Percentiles rank a stretch among this genome's conserved stretches.
These are phyloP conservation scores for Boletus vermiculosoides DNA, from an alignment of 768 basidiomycete species.

Conservation along the genomic window DNA sequence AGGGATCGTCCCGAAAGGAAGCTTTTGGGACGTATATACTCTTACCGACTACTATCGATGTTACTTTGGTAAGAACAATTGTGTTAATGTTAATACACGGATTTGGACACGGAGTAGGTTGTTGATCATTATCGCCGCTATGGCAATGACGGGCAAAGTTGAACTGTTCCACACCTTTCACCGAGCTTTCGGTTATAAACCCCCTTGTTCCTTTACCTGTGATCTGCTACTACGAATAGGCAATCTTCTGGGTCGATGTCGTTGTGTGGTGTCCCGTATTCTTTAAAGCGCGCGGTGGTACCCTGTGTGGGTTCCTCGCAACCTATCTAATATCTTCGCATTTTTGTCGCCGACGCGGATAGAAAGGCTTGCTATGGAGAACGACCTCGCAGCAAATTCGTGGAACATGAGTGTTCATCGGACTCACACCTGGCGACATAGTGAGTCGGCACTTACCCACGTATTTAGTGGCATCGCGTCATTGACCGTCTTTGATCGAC, in stretches of 20 bases:
- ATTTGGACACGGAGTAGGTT: background rate
- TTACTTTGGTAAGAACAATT: background rate
- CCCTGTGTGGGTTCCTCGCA: background rate
- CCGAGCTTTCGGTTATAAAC: background rate
- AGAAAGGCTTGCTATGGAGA: background rate
- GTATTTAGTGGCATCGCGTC: background rate
- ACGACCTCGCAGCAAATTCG: background rate
- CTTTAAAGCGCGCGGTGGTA: too few relatives aligned
- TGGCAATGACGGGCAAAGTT: background rate
- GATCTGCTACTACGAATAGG: background rate
- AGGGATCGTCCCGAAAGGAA: background rate
- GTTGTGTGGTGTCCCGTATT: too few relatives aligned
- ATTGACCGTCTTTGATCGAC: background rate
- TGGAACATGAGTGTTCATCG: too few relatives aligned
- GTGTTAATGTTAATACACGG: background rate
- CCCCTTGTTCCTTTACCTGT: background rate
- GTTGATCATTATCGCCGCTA: background rate
- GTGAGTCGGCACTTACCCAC: background rate
- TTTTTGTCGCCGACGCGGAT: background rate
- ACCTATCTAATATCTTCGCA: background rate
- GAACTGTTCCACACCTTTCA: background rate
- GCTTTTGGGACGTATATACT: background rate
- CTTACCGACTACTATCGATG: background rate
- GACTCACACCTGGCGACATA: too few relatives aligned
- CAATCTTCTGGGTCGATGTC: background rate